Percentiles rank a stretch among this genome's conserved stretches.
These are phyloP conservation scores for Spathaspora hagerdaliae DNA, from an alignment of 805 yeast species.

Conservation along the genomic window DNA sequence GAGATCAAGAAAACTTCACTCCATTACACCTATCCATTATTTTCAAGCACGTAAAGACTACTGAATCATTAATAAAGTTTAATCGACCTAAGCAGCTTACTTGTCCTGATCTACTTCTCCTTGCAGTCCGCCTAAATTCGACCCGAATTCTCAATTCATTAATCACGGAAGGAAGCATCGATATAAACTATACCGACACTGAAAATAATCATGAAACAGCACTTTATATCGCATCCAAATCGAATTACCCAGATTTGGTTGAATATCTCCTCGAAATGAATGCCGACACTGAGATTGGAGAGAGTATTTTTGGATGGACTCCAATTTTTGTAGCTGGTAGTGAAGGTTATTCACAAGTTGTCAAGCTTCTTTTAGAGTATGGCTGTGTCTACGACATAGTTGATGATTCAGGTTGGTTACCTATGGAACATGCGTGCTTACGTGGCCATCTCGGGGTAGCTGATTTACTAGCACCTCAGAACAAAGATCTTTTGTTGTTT, in stretches of 20 bases:
- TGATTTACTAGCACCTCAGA: slow-evolving; percentile 50
- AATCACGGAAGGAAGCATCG: slow-evolving; percentile 52
- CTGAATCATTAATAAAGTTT: slow-evolving; percentile 51
- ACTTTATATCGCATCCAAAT: slow-evolving; percentile 72
- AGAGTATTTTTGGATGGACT: slow-evolving; percentile 85
- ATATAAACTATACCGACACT: slow-evolving; percentile 58
- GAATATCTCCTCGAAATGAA: slow-evolving; percentile 49
- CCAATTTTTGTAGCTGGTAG: slow-evolving; percentile 88
- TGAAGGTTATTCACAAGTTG: slow-evolving; percentile 67
- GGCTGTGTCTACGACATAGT: slow-evolving; percentile 53
- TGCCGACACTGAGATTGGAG: slow-evolving; percentile 76
- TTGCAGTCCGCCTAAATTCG: slow-evolving; percentile 67
- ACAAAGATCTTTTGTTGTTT: slow-evolving; percentile 29
- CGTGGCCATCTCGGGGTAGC: slow-evolving; percentile 81
- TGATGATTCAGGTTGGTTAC: slow-evolving; percentile 93
- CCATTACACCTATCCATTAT: slow-evolving; percentile 82
- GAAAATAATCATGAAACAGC: slow-evolving; percentile 70
- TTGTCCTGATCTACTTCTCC: slow-evolving; percentile 55
- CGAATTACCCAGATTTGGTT: slow-evolving; percentile 52
- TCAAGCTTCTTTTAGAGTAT: slow-evolving; percentile 46
- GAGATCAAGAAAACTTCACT: slow-evolving; percentile 72
- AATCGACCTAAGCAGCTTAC: slow-evolving; percentile 38
- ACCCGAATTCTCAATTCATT: slow-evolving; percentile 53
- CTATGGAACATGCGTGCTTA: slow-evolving; percentile 93
- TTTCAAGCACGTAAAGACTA: slow-evolving; percentile 79